These are phyloP conservation scores for Calonectria pteridis DNA, from an alignment of 2,329 filamentous ascomycete species.

Conservation along the genomic window DNA sequence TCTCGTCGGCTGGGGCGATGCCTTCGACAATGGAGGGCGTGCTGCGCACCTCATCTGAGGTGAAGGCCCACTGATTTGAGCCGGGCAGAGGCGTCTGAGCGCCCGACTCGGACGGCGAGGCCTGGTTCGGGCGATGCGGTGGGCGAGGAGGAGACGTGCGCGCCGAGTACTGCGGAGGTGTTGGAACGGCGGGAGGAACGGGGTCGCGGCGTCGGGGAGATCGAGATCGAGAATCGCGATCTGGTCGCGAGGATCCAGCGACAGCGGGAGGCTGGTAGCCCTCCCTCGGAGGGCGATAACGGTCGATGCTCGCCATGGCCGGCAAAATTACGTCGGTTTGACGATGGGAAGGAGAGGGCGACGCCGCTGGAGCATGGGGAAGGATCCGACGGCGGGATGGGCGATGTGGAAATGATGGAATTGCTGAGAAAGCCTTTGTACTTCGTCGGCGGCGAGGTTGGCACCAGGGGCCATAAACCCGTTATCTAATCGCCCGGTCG, in stretches of 20 bases:
- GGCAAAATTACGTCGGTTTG: slow-evolving; percentile 42
- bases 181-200: slow-evolving; percentile 72
- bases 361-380: slow-evolving; percentile 43
- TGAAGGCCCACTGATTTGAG: slow-evolving; percentile 88
- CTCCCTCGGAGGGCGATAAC: slow-evolving; percentile 69
- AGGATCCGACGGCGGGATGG: slow-evolving; percentile 1
- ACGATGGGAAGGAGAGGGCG: slow-evolving; percentile 32
- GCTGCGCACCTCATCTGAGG: slow-evolving; percentile 82
- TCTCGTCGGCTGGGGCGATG: slow-evolving; percentile 81
- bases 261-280: slow-evolving; percentile 67
- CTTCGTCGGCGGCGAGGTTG: slow-evolving; percentile 37
- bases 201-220: slow-evolving; percentile 61
- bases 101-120: slow-evolving; percentile 57
- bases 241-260: slow-evolving; percentile 53
- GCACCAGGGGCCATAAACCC: slow-evolving; percentile 34
- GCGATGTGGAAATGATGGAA: slow-evolving; percentile 26
- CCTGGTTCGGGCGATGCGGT: slow-evolving; percentile 56
- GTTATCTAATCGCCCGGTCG: slow-evolving; percentile 44
- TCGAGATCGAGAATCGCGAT: slow-evolving; percentile 63
- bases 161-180: slow-evolving; percentile 68
- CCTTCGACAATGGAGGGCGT: slow-evolving; percentile 90
- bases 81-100: slow-evolving; percentile 53
- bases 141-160: slow-evolving; percentile 68
- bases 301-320: slow-evolving; percentile 71
- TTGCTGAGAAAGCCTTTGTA: slow-evolving; percentile 17